Conservation (phyloP, 1,284 basidiomycete species). For the Serendipita sp. region DNA sequence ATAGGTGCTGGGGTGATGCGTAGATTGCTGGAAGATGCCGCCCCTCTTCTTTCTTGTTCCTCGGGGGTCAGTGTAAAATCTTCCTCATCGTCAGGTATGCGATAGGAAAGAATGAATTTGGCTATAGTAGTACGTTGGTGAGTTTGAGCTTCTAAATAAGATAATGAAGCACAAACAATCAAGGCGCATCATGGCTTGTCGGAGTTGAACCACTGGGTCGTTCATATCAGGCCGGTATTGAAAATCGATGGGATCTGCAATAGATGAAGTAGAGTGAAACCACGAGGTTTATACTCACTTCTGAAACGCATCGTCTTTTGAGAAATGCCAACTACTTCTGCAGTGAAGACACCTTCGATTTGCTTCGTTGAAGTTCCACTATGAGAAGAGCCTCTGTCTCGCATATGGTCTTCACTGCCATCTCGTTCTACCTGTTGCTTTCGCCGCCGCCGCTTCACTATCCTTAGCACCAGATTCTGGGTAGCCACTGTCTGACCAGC, state of each 20-base stretch:
- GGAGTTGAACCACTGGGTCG: constrained; percentile 56
- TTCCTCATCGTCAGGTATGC: constrained; percentile 50
- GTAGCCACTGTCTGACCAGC: constrained; percentile 62
- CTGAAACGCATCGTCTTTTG: constrained; percentile 79
- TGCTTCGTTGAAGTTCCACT: constrained; percentile 15
- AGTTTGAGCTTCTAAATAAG: neutral
- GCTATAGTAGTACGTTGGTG: constrained; percentile 29
- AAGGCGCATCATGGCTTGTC: constrained; percentile 58
- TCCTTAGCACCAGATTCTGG: constrained; percentile 67
- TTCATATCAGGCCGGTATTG: constrained; percentile 65
- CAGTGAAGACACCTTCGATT: constrained; percentile 61
- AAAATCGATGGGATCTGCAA: constrained; percentile 77
- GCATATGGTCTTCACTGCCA: neutral
- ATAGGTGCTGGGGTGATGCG: constrained; percentile 70
- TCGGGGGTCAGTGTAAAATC: constrained; percentile 33
- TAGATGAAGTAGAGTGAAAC: neutral
- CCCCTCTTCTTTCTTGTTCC: constrained; percentile 22
- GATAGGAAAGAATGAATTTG: constrained; percentile 54
- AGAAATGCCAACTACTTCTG: constrained; percentile 62
- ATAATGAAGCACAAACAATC: constrained; percentile 42
- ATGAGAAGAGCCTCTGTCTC: constrained; percentile 1
- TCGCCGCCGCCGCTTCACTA: constrained; percentile 56
- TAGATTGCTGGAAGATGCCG: constrained; percentile 33
- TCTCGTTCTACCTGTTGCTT: constrained; percentile 14
- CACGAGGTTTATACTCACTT: constrained; percentile 38